Base-by-base conservation (phyloP, 1,284 basidiomycete species). In the Peniophora sp. region DNA sequence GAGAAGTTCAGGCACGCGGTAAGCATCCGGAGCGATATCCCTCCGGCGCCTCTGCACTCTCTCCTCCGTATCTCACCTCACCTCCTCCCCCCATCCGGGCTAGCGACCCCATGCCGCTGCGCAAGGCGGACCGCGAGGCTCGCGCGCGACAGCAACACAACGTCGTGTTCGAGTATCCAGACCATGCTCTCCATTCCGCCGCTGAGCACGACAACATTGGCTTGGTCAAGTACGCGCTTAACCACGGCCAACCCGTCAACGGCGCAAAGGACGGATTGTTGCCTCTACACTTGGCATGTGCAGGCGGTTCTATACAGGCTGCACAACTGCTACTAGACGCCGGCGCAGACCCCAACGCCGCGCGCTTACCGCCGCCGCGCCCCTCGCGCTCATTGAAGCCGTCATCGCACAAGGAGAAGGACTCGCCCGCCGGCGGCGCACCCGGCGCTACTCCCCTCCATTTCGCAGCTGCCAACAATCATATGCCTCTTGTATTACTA, bases 231-330 rank as follows among this genome's bases (percentile, higher is more conserved):
- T 93, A 89, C 66, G 93, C 93, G 6, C 75, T 97, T 25, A 81
- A 83, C n/a, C 85, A 93, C 60, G 94, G 93, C 5, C 93, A 97
- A 63, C 93, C 93, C 6, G 83, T 94, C 63, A 96, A 97, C 67
- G 89, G 91, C 5, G 89, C 95, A 25, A 77, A 95, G 50, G 91
- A 94, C 63, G 93, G 93, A 47, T 87, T 97, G 3, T 80, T 95
- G 24, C 93, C 93, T 1, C 75, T 97, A 14, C 93, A 97, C 64
- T 92, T 91, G 3, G 93, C 93, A 1, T 88, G 83, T 59, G 88
- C 90, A 0, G 90, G 90, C 23, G 94, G 94, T 1, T 88, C 82
- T 62, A 85, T 88, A 54, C 78, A 84, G 49, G 88, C 96, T 48
- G 91, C 96, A 24, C 80, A 81, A 62, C 76, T 93, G 60, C 72